Percentiles rank a stretch among this genome's conserved stretches.
Evolutionary conservation across 176 grass and related monocot genomes (phyloP).

Genomic region (Eleusine indica): DNA sequence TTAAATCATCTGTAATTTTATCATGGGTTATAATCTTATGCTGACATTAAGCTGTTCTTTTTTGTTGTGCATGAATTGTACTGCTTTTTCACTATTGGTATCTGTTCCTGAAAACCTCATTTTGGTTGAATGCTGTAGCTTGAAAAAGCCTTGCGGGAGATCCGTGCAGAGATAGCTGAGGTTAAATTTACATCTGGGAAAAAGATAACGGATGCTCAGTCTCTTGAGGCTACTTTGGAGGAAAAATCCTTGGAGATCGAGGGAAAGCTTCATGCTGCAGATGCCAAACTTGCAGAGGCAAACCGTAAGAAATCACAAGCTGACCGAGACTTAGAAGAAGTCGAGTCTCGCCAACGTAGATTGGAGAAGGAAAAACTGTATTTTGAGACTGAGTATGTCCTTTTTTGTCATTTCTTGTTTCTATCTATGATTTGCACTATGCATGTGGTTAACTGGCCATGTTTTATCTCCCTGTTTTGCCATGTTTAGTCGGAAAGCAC

Average conservation of each 20-base stretch:
- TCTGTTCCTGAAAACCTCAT: background rate
- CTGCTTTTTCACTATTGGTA: background rate
- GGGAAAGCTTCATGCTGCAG: constrained; percentile 78
- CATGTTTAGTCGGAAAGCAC: constrained; percentile 56
- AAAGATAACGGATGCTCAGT: constrained; percentile 74
- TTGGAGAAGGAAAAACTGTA: constrained; percentile 85
- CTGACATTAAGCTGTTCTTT: background rate
- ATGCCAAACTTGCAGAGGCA: constrained; percentile 96
- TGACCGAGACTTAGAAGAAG: constrained; percentile 80
- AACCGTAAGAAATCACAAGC: constrained; percentile 87
- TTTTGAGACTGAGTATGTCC: constrained; percentile 72
- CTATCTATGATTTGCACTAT: background rate
- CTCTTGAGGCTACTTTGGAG: constrained; percentile 78
- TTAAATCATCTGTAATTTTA: background rate
- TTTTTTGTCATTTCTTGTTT: constrained; percentile 22
- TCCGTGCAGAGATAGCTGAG: constrained; percentile 78
- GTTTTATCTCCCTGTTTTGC: constrained; percentile 30
- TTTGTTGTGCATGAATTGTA: background rate
- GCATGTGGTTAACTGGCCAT: background rate
- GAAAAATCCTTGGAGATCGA: constrained; percentile 89
- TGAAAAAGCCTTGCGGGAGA: constrained; percentile 78
- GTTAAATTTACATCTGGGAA: constrained; percentile 83
- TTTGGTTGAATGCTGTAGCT: constrained; percentile 64
- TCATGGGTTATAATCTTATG: background rate
- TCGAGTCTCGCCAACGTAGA: constrained; percentile 72